A percentile compares a stretch with the other conserved stretches of the same genome.
phyloP scores from a whole-genome alignment of 225 moss, liverwort and hornwort species.

The Bryum argenteum region DNA sequence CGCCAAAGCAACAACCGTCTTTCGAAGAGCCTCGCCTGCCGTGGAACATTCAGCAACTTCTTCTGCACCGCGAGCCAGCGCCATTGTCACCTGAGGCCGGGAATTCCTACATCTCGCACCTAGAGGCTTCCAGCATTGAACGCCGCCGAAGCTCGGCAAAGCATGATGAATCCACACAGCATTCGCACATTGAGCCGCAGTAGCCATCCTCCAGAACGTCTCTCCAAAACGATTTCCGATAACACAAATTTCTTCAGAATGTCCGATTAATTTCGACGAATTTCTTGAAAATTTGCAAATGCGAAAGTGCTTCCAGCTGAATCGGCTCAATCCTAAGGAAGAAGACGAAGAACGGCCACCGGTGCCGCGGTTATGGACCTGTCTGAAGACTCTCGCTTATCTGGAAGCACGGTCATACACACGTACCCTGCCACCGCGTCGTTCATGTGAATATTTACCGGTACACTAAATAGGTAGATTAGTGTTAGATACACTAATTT shows the following conservation, averaged over 20 bases:
- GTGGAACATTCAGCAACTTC: not conserved
- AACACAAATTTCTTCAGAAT: not conserved
- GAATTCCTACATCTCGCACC: slow-evolving; percentile 19
- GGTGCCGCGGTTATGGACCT: slow-evolving; percentile 10
- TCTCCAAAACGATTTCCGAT: too few relatives aligned
- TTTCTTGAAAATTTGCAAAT: not conserved
- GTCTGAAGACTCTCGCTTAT: slow-evolving; percentile 9
- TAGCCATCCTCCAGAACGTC: too few relatives aligned
- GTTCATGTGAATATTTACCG: not conserved
- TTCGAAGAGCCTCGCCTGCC: slow-evolving; percentile 15
- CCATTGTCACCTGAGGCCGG: slow-evolving; percentile 29
- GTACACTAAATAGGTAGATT: too few relatives aligned
- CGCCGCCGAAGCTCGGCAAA: slow-evolving; percentile 26
- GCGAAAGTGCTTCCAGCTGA: not conserved
- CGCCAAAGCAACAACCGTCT: slow-evolving; percentile 67
- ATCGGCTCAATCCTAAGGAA: slow-evolving; percentile 10
- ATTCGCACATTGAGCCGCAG: slow-evolving; percentile 45
- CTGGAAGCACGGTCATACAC: slow-evolving; percentile 15
- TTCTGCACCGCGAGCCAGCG: slow-evolving; percentile 24
- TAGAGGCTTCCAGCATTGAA: slow-evolving; percentile 31
- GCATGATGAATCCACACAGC: slow-evolving; percentile 23
- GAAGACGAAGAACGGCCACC: slow-evolving; percentile 9
- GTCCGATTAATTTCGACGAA: slow-evolving; percentile 12
- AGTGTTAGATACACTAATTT: too few relatives aligned
- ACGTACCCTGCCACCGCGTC: slow-evolving; percentile 6